phyloP scores from a whole-genome alignment of 192 early-diverging fungal genomes.

The Funneliformis geosporum region DNA sequence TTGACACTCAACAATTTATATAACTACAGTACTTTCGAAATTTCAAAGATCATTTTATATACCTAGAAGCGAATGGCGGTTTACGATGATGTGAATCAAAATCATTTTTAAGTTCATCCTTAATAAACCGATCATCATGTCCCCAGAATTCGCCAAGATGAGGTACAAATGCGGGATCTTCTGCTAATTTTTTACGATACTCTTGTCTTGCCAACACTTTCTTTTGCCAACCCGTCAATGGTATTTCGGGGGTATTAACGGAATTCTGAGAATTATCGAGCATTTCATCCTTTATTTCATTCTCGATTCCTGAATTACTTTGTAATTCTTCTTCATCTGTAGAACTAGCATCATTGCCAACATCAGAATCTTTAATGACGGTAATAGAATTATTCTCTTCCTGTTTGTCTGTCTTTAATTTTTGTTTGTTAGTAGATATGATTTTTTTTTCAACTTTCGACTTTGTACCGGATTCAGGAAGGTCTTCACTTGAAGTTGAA shows the following conservation, averaged over 20 bases:
- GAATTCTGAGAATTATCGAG: not conserved
- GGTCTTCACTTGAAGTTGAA: not conserved
- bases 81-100: constrained; percentile 15
- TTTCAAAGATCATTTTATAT: not conserved
- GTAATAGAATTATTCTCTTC: not conserved
- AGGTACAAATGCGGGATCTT: constrained; percentile 59
- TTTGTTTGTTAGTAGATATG: not conserved
- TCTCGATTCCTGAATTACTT: not conserved
- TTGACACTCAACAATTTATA: not conserved
- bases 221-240: constrained; percentile 30
- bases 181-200: constrained; percentile 54
- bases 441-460: not conserved
- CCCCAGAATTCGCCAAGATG: constrained; percentile 61
- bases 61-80: constrained; percentile 21
- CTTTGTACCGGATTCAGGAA: not conserved
- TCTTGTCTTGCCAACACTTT: constrained; percentile 48
- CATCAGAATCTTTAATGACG: not conserved
- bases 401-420: not conserved
- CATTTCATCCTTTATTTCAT: not conserved
- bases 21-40: not conserved
- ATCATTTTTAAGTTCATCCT: constrained; percentile 49
- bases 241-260: not conserved
- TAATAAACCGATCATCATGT: constrained; percentile 59
- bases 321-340: not conserved
- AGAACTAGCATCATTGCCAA: not conserved